These are phyloP conservation scores for Austroboletus novae-zelandiae DNA, from an alignment of 1,284 basidiomycete species.

Conservation along the genomic window DNA sequence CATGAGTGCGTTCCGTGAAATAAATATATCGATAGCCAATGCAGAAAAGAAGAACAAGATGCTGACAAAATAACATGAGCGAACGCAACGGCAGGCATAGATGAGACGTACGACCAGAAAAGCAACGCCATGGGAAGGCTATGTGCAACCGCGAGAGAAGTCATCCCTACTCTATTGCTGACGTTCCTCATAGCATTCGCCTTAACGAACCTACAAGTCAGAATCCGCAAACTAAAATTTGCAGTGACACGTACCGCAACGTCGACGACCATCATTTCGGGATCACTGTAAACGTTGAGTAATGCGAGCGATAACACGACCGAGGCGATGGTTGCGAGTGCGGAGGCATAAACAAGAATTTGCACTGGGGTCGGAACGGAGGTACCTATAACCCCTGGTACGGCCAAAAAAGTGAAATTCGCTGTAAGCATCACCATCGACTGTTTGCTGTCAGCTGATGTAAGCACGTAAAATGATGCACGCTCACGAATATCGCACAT, in stretches of 20 bases:
- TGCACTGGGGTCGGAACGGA: neutral
- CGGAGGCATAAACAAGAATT: conserved; percentile 11
- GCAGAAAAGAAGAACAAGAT: neutral
- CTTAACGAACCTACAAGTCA: neutral
- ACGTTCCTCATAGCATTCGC: neutral
- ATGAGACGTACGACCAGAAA: neutral
- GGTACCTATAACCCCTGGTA: conserved; percentile 7
- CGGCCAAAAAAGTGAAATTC: conserved; percentile 19
- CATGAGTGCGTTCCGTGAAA: too few relatives aligned
- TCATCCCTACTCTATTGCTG: neutral
- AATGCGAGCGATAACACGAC: conserved; percentile 17
- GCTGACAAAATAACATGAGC: neutral
- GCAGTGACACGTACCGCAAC: conserved; percentile 12
- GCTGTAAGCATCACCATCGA: conserved; percentile 23
- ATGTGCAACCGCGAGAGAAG: conserved; percentile 2
- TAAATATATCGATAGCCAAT: neutral
- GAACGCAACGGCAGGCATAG: neutral
- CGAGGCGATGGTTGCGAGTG: conserved; percentile 14
- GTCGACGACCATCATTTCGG: conserved; percentile 1
- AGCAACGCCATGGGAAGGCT: conserved; percentile 4
- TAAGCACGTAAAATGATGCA: neutral
- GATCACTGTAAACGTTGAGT: conserved; percentile 19
- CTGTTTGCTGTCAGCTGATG: conserved; percentile 3
- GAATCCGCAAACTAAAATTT: neutral
- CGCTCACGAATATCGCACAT: conserved; percentile 45